A percentile compares a stretch with the other conserved stretches of the same genome.
phyloP scores from a whole-genome alignment of 768 basidiomycete species.

The Amanita rubescens region DNA sequence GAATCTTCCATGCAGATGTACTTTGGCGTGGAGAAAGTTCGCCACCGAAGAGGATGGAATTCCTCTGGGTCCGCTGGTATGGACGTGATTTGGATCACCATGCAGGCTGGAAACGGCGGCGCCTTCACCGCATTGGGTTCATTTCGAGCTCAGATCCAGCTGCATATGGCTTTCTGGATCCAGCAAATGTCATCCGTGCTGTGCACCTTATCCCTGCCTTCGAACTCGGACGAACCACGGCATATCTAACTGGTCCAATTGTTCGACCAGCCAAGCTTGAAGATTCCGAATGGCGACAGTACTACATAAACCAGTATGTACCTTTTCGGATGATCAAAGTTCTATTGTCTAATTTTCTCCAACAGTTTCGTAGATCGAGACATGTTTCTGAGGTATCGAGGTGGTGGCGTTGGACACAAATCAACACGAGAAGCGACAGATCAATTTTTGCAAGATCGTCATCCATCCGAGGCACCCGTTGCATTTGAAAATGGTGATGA shows the following conservation, averaged over 20 bases:
- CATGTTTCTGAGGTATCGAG: slow-evolving; percentile 26
- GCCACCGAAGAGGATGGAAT: slow-evolving; percentile 12
- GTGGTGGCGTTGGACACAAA: slow-evolving; percentile 25
- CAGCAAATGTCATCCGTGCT: slow-evolving; percentile 28
- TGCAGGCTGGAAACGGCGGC: slow-evolving; percentile 8
- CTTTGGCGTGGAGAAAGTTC: not conserved
- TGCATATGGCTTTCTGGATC: slow-evolving; percentile 43
- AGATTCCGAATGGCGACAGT: not conserved
- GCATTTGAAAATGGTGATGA: not conserved
- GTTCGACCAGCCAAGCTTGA: not conserved
- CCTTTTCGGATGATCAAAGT: not conserved
- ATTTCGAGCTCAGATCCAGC: slow-evolving; percentile 15
- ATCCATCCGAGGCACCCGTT: not conserved
- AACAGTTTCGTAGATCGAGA: slow-evolving; percentile 27
- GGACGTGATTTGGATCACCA: slow-evolving; percentile 6
- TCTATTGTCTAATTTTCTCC: not conserved
- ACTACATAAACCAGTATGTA: not conserved
- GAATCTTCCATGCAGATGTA: slow-evolving; percentile 14
- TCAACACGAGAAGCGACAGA: not conserved
- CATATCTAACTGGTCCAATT: too few species aligned
- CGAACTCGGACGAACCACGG: not conserved
- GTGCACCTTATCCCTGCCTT: slow-evolving; percentile 39
- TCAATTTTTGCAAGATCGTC: not conserved
- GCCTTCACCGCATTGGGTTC: slow-evolving; percentile 24
- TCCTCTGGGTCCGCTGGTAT: slow-evolving; percentile 21